Base-by-base conservation (phyloP, 1,284 basidiomycete genomes). In the Thecaphora frezii region DNA sequence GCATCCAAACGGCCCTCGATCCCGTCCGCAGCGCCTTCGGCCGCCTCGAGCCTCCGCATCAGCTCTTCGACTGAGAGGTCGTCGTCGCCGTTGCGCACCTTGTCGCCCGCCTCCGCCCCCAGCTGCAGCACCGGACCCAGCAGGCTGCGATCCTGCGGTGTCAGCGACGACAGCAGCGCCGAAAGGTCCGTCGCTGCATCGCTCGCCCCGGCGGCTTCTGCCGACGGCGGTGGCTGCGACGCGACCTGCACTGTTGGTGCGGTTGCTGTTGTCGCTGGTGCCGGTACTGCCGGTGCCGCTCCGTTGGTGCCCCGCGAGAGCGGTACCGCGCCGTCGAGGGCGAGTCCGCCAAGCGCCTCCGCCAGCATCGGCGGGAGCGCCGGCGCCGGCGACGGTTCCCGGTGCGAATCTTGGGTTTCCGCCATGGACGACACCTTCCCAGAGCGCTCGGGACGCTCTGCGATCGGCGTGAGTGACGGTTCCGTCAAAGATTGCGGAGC, bases 1-100 rank as follows among this genome's bases (percentile, higher is more conserved):
- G 36, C 25, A 33, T 71, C 69, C 23, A 71, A 56, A 22, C 61
- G 51, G 13, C 44, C 30, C 48, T 71, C 69, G 19, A 71, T 51
- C 21, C 59, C 54, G 36, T 64, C 64, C 2, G 64, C 69, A 19
- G 66, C 63, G 1, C 45, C 45, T 22, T 63, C 46, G 10, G 66
- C 69, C 39, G 41, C 41, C 26, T 71, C 49, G 2, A 71, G 45
- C 41, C 66, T 49, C 37, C 46, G 28, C 43, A 55, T 48, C 21
- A 69, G 26, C 16, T 61, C 64, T 5, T 44, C 54, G 19, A 70
- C 47, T 12, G 54, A 58, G 18, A 43, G 47, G 3, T 62, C 55
- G 7, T 51, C 53, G 21, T 48, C 38, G 23, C 46, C n/a, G 13
- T 19, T 30, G 5, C 12, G n/a, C n/a, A 24, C 49, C 26, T 58